Evolutionary conservation across 2,329 filamentous ascomycete species (phyloP).

Genomic region (Pyrenophora seminiperda): DNA sequence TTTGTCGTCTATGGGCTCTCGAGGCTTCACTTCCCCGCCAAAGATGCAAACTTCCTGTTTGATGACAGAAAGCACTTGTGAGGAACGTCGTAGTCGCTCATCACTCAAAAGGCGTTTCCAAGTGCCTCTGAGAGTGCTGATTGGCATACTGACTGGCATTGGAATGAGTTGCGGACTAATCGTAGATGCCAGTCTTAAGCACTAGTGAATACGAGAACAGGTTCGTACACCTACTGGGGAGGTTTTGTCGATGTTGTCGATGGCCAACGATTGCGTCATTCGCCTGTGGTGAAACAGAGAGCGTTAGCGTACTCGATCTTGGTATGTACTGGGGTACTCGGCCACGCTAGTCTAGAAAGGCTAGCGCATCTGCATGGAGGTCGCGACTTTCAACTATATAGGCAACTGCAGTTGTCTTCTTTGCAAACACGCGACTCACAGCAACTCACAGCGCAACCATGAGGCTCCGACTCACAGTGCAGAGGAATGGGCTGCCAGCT

Average conservation of each 20-base stretch:
- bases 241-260: too few relatives aligned
- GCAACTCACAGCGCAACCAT: constrained; percentile 29
- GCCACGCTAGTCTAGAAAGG: not conserved
- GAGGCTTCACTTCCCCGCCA: constrained; percentile 72
- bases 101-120: constrained; percentile 47
- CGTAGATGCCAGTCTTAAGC: too few relatives aligned
- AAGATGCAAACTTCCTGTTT: constrained; percentile 69
- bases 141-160: constrained; percentile 33
- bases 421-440: constrained; percentile 6
- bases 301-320: not conserved
- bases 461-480: constrained; percentile 46
- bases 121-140: constrained; percentile 37
- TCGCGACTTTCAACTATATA: too few relatives aligned
- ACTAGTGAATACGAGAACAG: too few relatives aligned
- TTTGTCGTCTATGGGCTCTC: constrained; percentile 72
- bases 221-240: too few relatives aligned
- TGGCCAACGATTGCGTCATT: constrained; percentile 9
- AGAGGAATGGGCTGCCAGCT: constrained; percentile 44
- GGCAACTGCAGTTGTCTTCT: not conserved
- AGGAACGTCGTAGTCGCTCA: constrained; percentile 68
- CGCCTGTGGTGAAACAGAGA: constrained; percentile 4
- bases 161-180: too few relatives aligned
- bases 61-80: constrained; percentile 70
- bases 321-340: too few relatives aligned
- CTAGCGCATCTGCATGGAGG: constrained; percentile 8